Percentiles rank a stretch among this genome's conserved stretches.
Conservation (phyloP, 345 rosid genomes). For the Rhizophora apiculata region DNA sequence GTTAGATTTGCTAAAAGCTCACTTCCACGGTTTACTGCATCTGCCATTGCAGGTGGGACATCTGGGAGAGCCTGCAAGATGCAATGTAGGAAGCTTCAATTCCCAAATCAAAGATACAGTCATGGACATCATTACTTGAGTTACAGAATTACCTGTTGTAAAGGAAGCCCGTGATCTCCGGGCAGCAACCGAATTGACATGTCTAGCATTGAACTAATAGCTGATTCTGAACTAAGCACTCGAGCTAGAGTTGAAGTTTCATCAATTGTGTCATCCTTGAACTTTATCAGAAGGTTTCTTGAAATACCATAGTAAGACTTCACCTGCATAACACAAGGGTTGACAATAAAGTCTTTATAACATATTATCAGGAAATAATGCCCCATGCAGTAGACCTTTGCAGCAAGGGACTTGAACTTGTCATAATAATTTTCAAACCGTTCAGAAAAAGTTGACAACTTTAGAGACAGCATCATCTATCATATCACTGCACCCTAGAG, state of each 20-base stretch:
- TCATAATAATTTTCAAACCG: not conserved
- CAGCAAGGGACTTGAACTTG: not conserved
- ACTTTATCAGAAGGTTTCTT: constrained; percentile 82
- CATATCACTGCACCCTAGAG: not conserved
- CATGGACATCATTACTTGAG: not conserved
- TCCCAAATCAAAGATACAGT: not conserved
- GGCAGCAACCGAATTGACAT: constrained; percentile 86
- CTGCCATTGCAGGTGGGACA: constrained; percentile 97
- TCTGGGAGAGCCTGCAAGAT: constrained; percentile 74
- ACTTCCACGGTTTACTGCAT: constrained; percentile 86
- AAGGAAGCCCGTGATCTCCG: constrained; percentile 94
- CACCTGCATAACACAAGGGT: constrained; percentile 48
- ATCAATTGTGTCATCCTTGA: constrained; percentile 81
- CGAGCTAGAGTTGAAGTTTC: constrained; percentile 83
- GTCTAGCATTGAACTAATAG: constrained; percentile 89
- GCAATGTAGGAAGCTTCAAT: constrained; percentile 5
- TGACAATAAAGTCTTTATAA: not conserved
- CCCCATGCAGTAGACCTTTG: not conserved
- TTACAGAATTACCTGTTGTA: constrained; percentile 71
- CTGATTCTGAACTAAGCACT: constrained; percentile 85
- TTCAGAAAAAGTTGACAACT: not conserved
- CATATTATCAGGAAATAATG: not conserved
- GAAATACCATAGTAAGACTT: constrained; percentile 93
- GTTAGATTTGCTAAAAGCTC: constrained; percentile 74
- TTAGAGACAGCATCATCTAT: not conserved